Percentiles rank a stretch among this genome's conserved stretches.
Conservation (phyloP, 768 basidiomycete genomes). For the Boletellus ananiceps region DNA sequence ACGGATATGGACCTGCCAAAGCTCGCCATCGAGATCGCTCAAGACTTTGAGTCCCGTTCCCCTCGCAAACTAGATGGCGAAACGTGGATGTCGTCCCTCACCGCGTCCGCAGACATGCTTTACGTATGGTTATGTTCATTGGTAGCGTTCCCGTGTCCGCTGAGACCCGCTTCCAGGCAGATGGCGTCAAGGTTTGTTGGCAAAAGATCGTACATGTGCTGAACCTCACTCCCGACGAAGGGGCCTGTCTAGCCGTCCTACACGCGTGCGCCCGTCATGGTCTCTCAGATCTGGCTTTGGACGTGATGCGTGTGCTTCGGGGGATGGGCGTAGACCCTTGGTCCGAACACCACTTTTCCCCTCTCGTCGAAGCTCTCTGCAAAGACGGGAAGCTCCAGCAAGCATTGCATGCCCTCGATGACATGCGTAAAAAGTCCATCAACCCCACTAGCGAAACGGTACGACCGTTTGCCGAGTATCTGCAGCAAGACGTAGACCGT, state of each 20-base stretch:
- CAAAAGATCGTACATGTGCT: slow-evolving; percentile 47
- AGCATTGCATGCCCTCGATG: slow-evolving; percentile 53
- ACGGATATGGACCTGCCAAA: slow-evolving; percentile 52
- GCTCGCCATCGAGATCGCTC: slow-evolving; percentile 69
- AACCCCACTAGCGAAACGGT: slow-evolving; percentile 49
- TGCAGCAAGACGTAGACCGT: slow-evolving; percentile 44
- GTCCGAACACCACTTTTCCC: slow-evolving; percentile 72
- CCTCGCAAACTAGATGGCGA: slow-evolving; percentile 47
- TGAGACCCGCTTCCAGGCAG: slow-evolving; percentile 40
- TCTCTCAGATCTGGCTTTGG: slow-evolving; percentile 62
- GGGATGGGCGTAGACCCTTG: slow-evolving; percentile 41
- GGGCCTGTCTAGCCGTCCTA: slow-evolving; percentile 63
- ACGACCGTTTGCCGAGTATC: slow-evolving; percentile 45
- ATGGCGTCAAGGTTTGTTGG: slow-evolving; percentile 67
- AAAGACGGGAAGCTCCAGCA: slow-evolving; percentile 52
- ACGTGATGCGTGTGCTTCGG: slow-evolving; percentile 57
- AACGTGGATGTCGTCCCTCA: slow-evolving; percentile 65
- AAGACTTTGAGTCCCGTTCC: slow-evolving; percentile 52
- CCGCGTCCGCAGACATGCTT: slow-evolving; percentile 55
- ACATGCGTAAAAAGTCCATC: slow-evolving; percentile 56
- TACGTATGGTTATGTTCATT: slow-evolving; percentile 53
- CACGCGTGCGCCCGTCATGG: slow-evolving; percentile 71
- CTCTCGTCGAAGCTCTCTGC: slow-evolving; percentile 72
- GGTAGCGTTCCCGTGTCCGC: background rate
- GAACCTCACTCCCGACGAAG: slow-evolving; percentile 65